Base-by-base conservation (phyloP, 2,329 filamentous ascomycete species). In the Ophiostoma piceae region DNA sequence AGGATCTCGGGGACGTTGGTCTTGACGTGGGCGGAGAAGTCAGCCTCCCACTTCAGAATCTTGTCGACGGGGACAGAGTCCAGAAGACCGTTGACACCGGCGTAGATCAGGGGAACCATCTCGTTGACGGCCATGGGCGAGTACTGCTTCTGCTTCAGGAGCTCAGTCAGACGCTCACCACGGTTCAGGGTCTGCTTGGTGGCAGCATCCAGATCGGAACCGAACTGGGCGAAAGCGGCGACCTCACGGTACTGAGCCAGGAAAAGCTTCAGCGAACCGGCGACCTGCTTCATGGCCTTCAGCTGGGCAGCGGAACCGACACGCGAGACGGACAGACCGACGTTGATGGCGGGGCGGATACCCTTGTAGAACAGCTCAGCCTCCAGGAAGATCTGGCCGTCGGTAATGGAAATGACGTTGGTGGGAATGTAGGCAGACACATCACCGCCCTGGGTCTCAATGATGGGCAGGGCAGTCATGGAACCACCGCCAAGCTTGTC, bases 231-330 rank as follows among this genome's bases (percentile, higher is more conserved):
- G 85, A 99, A 99, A 77, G 95, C 95, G 79, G 95, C 95, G 74
- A 99, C 95, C 85, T 99, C 95, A 95, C 95, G 95, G 90, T 99
- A 99, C 87, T 99, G 95, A 79, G 95, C 95, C 91, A 99, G 92
- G 93, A 98, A 99, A 78, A 99, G 93, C 90, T 99, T 99, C 80
- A 99, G 88, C 77, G 94, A 98, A 89, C 95, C 95, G 79, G 95
- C 95, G 78, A 99, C 95, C 88, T 99, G 95, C 90, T 99, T 99
- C 95, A 99, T 99, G 85, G 95, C 94, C 92, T 98, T 99, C 83
- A 98, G 89, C 89, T 99, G 95, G 81, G 95, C 95, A 82, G 95
- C 92, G 80, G 95, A 99, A 82, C 95, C 95, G 90, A 99, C 95
- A 92, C 95, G 95, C 77, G 95, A 99, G 78, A 99, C 95, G 79